These are phyloP conservation scores for Citrus glauca DNA, from an alignment of 345 rosid genomes.

Conservation along the genomic window DNA sequence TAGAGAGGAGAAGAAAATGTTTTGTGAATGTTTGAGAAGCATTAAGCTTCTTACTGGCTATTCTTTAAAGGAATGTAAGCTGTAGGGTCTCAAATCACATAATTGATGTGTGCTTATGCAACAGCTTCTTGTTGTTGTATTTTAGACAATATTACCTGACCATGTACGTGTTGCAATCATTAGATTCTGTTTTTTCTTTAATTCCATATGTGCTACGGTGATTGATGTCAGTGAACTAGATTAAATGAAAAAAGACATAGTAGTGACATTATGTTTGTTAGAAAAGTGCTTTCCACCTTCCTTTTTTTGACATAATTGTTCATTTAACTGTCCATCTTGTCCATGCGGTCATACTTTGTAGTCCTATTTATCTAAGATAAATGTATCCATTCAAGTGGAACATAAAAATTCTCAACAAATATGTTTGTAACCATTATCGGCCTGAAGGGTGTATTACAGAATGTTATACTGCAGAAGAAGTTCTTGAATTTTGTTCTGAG, in stretches of 20 bases:
- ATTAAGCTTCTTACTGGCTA: no score
- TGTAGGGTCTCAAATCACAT: no score
- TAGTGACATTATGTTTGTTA: neutral
- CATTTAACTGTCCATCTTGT: neutral
- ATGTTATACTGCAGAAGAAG: neutral
- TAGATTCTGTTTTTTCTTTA: fast-evolving
- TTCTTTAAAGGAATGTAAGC: no score
- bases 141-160: no score
- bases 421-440: neutral
- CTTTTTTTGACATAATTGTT: neutral
- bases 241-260: neutral
- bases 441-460: neutral
- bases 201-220: no score
- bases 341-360: neutral
- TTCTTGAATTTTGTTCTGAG: neutral
- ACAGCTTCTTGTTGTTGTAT: no score
- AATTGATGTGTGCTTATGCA: no score
- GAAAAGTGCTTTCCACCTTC: neutral
- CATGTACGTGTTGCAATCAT: no score
- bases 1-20: no score
- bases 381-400: neutral
- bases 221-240: no score
- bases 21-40: no score
- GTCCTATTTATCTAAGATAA: neutral
- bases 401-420: neutral